Conservation (phyloP, 306 rosid species). For the Cicer judaicum region DNA sequence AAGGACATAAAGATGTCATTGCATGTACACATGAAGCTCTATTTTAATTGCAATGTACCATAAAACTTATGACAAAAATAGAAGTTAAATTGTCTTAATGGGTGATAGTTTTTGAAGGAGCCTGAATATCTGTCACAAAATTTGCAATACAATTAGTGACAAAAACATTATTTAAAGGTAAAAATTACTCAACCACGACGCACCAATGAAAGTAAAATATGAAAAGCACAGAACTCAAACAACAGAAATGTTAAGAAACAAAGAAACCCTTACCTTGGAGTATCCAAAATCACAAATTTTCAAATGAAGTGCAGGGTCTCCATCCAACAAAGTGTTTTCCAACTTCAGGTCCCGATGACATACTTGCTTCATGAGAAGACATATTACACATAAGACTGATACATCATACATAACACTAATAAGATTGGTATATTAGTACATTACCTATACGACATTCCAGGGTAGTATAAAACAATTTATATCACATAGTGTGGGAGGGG, state of each 20-base stretch:
- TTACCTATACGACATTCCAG: slow-evolving; percentile 16
- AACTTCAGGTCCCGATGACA: slow-evolving; percentile 95
- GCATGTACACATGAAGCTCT: slow-evolving; percentile 15
- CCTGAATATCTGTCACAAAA: slow-evolving; percentile 3
- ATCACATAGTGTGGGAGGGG: background rate
- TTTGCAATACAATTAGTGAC: background rate
- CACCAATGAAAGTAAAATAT: background rate
- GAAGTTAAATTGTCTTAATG: background rate
- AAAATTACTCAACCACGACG: slow-evolving; percentile 18
- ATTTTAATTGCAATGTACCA: slow-evolving; percentile 21
- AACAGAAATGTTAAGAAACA: slow-evolving; percentile 17
- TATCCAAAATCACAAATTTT: slow-evolving; percentile 98
- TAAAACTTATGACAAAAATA: background rate
- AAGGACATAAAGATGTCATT: slow-evolving; percentile 24
- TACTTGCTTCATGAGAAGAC: slow-evolving; percentile 76
- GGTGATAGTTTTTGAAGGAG: background rate
- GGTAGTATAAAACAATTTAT: background rate
- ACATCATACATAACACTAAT: slow-evolving; percentile 13
- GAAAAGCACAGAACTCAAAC: slow-evolving; percentile 17
- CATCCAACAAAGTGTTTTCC: slow-evolving; percentile 96
- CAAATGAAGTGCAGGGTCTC: slow-evolving; percentile 80
- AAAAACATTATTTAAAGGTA: slow-evolving; percentile 26
- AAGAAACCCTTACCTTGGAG: slow-evolving; percentile 68
- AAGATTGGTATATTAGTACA: background rate
- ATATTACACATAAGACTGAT: slow-evolving; percentile 17